Conservation (phyloP, 2,329 filamentous ascomycete species). For the Penicillium sp. region DNA sequence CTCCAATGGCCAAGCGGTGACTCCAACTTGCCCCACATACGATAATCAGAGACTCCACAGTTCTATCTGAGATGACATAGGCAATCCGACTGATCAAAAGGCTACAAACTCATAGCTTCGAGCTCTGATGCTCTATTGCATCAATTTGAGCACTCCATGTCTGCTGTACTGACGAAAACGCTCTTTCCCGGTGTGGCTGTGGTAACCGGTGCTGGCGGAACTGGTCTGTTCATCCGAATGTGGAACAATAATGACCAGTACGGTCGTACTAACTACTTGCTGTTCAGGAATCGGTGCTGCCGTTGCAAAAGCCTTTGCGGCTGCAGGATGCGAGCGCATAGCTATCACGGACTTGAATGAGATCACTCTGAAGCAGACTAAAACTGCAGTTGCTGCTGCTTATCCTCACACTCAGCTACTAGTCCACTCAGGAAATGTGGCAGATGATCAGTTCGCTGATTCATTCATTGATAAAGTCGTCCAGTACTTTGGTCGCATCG, state of each 20-base stretch:
- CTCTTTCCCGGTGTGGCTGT: constrained; percentile 53
- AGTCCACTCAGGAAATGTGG: constrained; percentile 51
- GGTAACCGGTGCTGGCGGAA: constrained; percentile 55
- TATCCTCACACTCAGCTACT: constrained; percentile 43
- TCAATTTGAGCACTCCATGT: neutral
- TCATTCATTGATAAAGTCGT: constrained; percentile 33
- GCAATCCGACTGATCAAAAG: neutral
- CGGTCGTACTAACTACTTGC: constrained; percentile 2
- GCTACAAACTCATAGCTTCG: neutral
- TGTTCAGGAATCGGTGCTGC: constrained; percentile 60
- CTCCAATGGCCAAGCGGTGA: constrained; percentile 24
- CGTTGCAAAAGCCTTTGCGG: constrained; percentile 55
- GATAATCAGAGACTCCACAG: constrained; percentile 1
- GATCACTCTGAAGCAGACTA: constrained; percentile 42
- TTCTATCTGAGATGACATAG: neutral
- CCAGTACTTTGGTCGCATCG: constrained; percentile 50
- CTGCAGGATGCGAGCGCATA: constrained; percentile 55
- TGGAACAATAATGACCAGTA: constrained; percentile 2
- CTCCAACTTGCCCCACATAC: constrained; percentile 25
- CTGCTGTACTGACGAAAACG: neutral
- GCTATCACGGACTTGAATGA: constrained; percentile 59
- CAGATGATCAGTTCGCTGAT: constrained; percentile 52
- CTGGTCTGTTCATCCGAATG: constrained; percentile 39
- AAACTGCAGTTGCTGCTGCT: constrained; percentile 32
- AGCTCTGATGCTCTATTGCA: neutral